A percentile compares a stretch with the other conserved stretches of the same genome.
These are phyloP conservation scores for Symbiodinium pilosum DNA, from an alignment of 73 alveolate genomes.

Conservation along the genomic window DNA sequence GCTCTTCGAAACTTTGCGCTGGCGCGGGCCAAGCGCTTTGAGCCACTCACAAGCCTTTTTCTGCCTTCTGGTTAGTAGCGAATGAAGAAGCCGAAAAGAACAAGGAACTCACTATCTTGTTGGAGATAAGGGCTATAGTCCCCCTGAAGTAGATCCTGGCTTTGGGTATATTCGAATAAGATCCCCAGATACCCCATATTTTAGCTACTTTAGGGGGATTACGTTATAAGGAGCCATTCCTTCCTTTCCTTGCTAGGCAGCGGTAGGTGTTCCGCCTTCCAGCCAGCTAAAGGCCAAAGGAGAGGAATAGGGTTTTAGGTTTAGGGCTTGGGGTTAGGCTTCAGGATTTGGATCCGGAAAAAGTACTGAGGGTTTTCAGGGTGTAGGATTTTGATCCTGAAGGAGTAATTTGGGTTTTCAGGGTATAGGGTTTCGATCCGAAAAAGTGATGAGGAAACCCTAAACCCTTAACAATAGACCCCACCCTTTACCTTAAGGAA, in stretches of 20 bases:
- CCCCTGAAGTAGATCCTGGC: neutral
- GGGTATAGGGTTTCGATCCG: neutral
- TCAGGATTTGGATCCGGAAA: neutral
- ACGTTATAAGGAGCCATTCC: neutral
- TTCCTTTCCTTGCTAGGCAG: too few relatives aligned
- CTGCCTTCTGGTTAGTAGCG: neutral
- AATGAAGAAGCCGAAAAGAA: too few relatives aligned
- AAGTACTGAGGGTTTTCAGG: neutral
- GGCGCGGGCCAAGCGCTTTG: neutral
- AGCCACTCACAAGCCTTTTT: neutral
- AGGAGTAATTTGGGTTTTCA: too few relatives aligned
- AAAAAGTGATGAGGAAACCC: too few relatives aligned
- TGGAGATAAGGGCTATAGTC: neutral
- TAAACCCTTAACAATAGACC: too few relatives aligned
- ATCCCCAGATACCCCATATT: neutral
- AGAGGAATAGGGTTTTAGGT: neutral
- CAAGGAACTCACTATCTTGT: neutral
- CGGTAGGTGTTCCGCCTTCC: too few relatives aligned
- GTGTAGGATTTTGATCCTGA: neutral
- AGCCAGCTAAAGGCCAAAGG: too few relatives aligned
- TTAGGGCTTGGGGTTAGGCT: neutral
- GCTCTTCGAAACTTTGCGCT: neutral
- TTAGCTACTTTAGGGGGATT: neutral
- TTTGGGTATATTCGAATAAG: neutral
- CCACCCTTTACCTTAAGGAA: too few relatives aligned